phyloP scores from a whole-genome alignment of 2,329 filamentous ascomycete genomes.

The Neonectria neomacrospora region DNA sequence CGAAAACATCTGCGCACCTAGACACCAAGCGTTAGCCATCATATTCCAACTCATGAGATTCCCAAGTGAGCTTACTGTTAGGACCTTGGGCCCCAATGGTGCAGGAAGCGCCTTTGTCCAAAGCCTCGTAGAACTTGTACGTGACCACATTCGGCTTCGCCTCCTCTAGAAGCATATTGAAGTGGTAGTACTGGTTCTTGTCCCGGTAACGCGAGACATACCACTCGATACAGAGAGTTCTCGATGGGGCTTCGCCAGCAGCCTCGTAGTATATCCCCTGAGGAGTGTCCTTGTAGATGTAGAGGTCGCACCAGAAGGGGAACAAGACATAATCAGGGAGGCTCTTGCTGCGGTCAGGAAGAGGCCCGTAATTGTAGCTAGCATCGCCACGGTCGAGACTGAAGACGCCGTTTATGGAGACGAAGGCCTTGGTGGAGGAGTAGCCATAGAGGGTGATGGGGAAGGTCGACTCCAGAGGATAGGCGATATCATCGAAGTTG shows the following conservation, averaged over 20 bases:
- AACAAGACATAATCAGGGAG: slow-evolving; percentile 8
- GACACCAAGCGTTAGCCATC: not conserved
- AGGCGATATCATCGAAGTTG: slow-evolving; percentile 5
- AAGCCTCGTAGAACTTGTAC: slow-evolving; percentile 12
- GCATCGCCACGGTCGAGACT: slow-evolving; percentile 1
- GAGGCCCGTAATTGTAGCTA: not conserved
- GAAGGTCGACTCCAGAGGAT: slow-evolving; percentile 7
- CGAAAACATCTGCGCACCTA: slow-evolving; percentile 6
- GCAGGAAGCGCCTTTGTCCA: slow-evolving; percentile 4
- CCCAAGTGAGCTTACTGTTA: not conserved
- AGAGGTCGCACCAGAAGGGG: slow-evolving; percentile 21
- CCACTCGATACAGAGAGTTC: slow-evolving; percentile 10
- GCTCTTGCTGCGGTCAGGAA: not conserved
- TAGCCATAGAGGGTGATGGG: slow-evolving; percentile 3
- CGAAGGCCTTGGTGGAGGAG: slow-evolving; percentile 8
- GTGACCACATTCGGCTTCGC: slow-evolving; percentile 3
- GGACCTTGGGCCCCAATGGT: slow-evolving; percentile 8
- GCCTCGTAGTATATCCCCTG: slow-evolving; percentile 10
- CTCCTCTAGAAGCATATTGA: slow-evolving; percentile 9
- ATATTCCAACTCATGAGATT: not conserved
- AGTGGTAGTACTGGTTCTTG: slow-evolving; percentile 11
- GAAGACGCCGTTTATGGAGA: slow-evolving; percentile 5
- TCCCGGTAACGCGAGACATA: slow-evolving; percentile 9
- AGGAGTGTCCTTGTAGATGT: slow-evolving; percentile 13
- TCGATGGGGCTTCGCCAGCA: slow-evolving; percentile 7